These are phyloP conservation scores for Panus rudis DNA, from an alignment of 768 basidiomycete genomes.

Conservation along the genomic window DNA sequence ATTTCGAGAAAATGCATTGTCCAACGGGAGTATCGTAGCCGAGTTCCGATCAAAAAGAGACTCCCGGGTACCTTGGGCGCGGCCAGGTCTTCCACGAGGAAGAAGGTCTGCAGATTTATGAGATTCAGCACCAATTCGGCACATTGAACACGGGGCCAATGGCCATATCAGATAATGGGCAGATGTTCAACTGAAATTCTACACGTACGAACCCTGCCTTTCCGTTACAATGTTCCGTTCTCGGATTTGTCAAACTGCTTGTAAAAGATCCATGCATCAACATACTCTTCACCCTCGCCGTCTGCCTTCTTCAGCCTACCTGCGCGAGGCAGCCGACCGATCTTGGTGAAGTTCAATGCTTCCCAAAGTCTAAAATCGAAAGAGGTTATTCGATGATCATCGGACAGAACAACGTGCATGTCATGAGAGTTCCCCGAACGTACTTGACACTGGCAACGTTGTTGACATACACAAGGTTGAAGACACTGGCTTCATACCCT, in stretches of 20 bases:
- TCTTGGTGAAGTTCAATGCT: conserved; percentile 67
- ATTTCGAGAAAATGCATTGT: too few relatives aligned
- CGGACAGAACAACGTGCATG: conserved; percentile 4
- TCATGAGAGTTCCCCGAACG: background rate
- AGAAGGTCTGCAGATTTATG: too few relatives aligned
- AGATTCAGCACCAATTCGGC: too few relatives aligned
- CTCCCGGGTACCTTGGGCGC: too few relatives aligned
- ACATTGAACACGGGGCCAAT: too few relatives aligned
- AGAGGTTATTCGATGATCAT: background rate
- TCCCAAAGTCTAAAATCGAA: conserved; percentile 67
- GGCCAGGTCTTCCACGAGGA: too few relatives aligned
- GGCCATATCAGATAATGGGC: too few relatives aligned
- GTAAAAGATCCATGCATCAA: conserved; percentile 83
- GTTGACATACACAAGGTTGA: conserved; percentile 87
- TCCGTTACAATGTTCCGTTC: too few relatives aligned
- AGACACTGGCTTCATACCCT: conserved; percentile 74
- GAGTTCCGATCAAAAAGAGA: too few relatives aligned
- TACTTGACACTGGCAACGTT: conserved; percentile 54
- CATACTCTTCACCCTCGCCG: conserved; percentile 74
- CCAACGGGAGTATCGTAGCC: too few relatives aligned
- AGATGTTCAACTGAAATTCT: too few relatives aligned
- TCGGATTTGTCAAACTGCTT: conserved; percentile 50
- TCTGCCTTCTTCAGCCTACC: conserved; percentile 64
- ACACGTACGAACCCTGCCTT: too few relatives aligned
- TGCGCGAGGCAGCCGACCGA: conserved; percentile 68